phyloP scores from a whole-genome alignment of 2,329 filamentous ascomycete genomes.

The Penicillium sp. region DNA sequence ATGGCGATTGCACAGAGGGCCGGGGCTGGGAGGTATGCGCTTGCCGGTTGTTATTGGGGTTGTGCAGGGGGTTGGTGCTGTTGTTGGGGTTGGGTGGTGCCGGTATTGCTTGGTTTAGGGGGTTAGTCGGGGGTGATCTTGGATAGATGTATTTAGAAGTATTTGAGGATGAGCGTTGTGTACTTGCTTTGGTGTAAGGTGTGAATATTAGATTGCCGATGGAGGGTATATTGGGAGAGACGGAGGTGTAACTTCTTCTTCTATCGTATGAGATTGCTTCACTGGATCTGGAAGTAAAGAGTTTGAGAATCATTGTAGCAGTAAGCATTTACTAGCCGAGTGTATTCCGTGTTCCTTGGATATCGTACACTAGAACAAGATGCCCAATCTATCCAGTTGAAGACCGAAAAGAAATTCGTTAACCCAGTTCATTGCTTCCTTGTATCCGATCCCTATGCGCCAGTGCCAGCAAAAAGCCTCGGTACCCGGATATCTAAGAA shows the following conservation, averaged over 20 bases:
- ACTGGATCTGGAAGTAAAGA: background rate
- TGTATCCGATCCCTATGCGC: background rate
- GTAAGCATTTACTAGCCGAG: background rate
- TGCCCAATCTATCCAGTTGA: background rate
- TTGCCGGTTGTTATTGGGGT: constrained; percentile 6
- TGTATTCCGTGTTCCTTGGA: background rate
- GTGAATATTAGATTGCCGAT: background rate
- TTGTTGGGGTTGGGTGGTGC: background rate
- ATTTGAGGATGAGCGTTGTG: no score
- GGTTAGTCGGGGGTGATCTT: no score
- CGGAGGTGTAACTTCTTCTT: no score
- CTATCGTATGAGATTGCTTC: no score
- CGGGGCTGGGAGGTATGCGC: constrained; percentile 10
- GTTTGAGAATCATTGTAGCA: background rate
- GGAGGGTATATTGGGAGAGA: no score
- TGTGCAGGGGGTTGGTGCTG: constrained; percentile 1
- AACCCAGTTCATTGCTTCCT: background rate
- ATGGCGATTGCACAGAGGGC: constrained; percentile 16
- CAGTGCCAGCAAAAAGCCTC: background rate
- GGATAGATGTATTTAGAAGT: no score
- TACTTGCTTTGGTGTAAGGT: background rate
- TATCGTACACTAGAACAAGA: constrained; percentile 9
- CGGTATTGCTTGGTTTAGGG: background rate
- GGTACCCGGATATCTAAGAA: background rate
- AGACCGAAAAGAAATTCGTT: background rate